These are phyloP conservation scores for Saccharomyces hybrid DNA, from an alignment of 1,139 yeast species.

Conservation along the genomic window DNA sequence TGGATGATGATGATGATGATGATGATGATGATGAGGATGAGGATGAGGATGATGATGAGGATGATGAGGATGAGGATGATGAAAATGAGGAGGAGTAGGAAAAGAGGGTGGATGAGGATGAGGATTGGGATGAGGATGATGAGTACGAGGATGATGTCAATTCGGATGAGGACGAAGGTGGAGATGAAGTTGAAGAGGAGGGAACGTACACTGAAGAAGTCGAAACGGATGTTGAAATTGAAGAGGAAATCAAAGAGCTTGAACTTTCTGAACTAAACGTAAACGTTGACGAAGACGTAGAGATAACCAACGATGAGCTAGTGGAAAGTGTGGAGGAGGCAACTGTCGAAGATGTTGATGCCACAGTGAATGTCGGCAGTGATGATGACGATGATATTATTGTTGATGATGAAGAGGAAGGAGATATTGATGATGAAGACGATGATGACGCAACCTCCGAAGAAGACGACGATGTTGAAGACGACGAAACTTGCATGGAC, in stretches of 20 bases:
- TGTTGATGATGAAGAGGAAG: not conserved
- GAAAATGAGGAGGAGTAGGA: conserved; percentile 8
- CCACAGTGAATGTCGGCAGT: not conserved
- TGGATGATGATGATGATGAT: conserved; percentile 23
- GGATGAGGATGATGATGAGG: conserved; percentile 13
- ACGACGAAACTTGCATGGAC: not conserved
- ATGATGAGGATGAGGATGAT: conserved; percentile 4
- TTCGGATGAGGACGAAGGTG: conserved; percentile 7
- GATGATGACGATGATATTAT: not conserved
- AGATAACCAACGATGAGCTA: conserved; percentile 4
- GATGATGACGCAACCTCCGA: not conserved
- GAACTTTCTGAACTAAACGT: not conserved
- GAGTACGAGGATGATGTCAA: conserved; percentile 6
- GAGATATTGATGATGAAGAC: not conserved
- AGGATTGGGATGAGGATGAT: conserved; percentile 6
- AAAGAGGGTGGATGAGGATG: conserved; percentile 7
- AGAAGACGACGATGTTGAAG: not conserved
- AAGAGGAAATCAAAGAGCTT: conserved; percentile 6
- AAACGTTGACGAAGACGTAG: conserved; percentile 3
- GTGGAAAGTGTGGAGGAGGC: not conserved
- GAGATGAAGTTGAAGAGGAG: conserved; percentile 12
- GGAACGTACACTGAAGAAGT: conserved; percentile 1
- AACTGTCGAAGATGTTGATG: not conserved
- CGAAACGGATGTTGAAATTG: conserved; percentile 15
- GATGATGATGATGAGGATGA: conserved; percentile 12